Evolutionary conservation across 176 grass and related monocot species (phyloP).

Genomic region (Oryza officinalis): DNA sequence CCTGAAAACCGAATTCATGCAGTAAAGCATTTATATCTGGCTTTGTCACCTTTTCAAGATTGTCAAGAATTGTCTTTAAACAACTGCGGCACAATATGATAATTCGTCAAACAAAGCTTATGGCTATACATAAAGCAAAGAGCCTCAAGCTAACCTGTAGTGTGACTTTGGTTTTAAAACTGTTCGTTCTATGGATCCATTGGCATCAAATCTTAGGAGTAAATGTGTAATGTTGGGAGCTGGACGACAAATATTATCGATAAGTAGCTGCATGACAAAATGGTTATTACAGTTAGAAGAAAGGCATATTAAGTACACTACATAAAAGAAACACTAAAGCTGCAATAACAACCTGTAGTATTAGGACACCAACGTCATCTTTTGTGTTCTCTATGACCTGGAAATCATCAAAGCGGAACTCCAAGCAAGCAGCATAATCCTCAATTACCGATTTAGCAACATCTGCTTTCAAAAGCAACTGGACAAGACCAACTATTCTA

Average conservation of each 20-base stretch:
- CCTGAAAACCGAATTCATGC: constrained; percentile 97
- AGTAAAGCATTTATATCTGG: constrained; percentile 79
- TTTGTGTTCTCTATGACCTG: constrained; percentile 79
- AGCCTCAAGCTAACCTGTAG: constrained; percentile 65
- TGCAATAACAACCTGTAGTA: constrained; percentile 76
- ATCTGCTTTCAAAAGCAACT: constrained; percentile 79
- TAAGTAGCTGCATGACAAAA: constrained; percentile 73
- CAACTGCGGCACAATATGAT: constrained; percentile 61
- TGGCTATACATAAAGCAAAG: constrained; percentile 27
- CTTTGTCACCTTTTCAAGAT: constrained; percentile 81
- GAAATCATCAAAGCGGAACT: constrained; percentile 90
- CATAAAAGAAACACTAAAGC: constrained; percentile 20
- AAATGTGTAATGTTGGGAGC: constrained; percentile 91
- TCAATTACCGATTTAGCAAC: constrained; percentile 75
- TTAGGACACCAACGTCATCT: constrained; percentile 83
- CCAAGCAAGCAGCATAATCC: constrained; percentile 94
- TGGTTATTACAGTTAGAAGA: constrained; percentile 22
- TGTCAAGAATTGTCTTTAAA: constrained; percentile 96
- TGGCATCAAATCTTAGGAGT: constrained; percentile 82
- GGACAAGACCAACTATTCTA: constrained; percentile 80
- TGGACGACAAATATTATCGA: constrained; percentile 86
- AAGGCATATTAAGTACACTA: constrained; percentile 1
- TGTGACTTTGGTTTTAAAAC: constrained; percentile 89
- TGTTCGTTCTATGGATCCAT: constrained; percentile 71
- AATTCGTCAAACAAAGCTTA: constrained; percentile 37